Percentiles rank a stretch among this genome's conserved stretches.
phyloP scores from a whole-genome alignment of 768 basidiomycete species.

The Suillus hirtellus region DNA sequence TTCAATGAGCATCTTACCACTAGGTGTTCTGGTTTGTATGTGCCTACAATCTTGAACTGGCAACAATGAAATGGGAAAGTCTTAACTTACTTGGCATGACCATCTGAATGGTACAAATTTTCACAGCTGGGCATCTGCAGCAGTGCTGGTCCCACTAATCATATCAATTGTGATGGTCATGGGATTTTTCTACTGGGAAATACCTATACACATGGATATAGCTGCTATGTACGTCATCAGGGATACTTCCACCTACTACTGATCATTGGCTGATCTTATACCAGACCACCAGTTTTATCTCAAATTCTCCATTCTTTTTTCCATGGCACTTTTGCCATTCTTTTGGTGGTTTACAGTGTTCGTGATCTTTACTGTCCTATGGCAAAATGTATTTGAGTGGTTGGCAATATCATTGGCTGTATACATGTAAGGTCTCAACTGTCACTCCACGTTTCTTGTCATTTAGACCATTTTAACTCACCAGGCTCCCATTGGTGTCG shows the following conservation, averaged over 20 bases:
- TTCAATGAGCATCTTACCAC: slow-evolving; percentile 40
- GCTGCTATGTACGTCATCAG: slow-evolving; percentile 44
- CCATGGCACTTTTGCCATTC: slow-evolving; percentile 38
- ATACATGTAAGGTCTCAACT: slow-evolving; percentile 34
- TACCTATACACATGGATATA: slow-evolving; percentile 35
- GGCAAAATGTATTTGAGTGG: slow-evolving; percentile 27
- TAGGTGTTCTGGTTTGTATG: slow-evolving; percentile 24
- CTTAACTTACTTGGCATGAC: slow-evolving; percentile 42
- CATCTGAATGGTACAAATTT: slow-evolving; percentile 35
- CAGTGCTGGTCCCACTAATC: slow-evolving; percentile 46
- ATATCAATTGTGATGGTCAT: slow-evolving; percentile 41
- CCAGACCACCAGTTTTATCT: slow-evolving; percentile 34
- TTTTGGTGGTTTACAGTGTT: slow-evolving; percentile 43
- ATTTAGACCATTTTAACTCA: neutral
- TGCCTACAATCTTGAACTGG: slow-evolving; percentile 12
- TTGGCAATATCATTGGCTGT: slow-evolving; percentile 38
- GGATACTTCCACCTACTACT: slow-evolving; percentile 1
- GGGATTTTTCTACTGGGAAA: slow-evolving; percentile 54
- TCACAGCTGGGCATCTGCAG: slow-evolving; percentile 46
- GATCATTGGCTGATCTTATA: neutral
- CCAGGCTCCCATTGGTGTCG: too few species aligned
- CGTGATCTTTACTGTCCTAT: slow-evolving; percentile 36
- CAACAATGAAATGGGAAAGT: slow-evolving; percentile 24
- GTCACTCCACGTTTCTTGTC: slow-evolving; percentile 11
- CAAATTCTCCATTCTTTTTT: slow-evolving; percentile 43